These are phyloP conservation scores for Lasiosphaeris hirsuta DNA, from an alignment of 495 filamentous ascomycete species.

Conservation along the genomic window DNA sequence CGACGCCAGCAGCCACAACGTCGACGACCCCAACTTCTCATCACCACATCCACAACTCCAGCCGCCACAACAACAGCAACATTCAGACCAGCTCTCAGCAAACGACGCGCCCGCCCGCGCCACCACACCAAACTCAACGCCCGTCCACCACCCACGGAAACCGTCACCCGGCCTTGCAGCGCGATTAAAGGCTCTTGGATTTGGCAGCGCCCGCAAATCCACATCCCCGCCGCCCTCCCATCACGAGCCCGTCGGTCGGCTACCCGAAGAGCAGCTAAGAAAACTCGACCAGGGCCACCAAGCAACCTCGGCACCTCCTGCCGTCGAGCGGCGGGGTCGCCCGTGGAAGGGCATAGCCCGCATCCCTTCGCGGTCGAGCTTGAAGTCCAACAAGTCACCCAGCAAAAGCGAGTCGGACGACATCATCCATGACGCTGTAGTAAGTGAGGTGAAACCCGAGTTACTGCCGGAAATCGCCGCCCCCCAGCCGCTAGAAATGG, in stretches of 20 bases:
- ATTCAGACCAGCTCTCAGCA: constrained; percentile 12
- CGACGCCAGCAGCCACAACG: constrained; percentile 21
- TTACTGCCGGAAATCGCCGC: constrained; percentile 44
- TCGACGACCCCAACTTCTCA: constrained; percentile 13
- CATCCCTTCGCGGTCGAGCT: constrained; percentile 35
- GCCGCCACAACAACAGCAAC: constrained; percentile 2
- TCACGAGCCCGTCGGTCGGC: constrained; percentile 59
- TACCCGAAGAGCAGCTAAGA: constrained; percentile 69
- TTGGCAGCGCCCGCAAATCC: constrained; percentile 47
- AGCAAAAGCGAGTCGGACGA: constrained; percentile 19
- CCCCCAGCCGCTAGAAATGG: constrained; percentile 48
- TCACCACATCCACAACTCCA: constrained; percentile 1
- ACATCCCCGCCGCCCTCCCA: constrained; percentile 33
- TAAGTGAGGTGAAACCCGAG: constrained; percentile 21
- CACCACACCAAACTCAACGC: constrained; percentile 18
- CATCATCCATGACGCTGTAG: constrained; percentile 6
- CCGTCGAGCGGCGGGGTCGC: constrained; percentile 58
- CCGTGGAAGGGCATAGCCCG: constrained; percentile 57
- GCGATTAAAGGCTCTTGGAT: constrained; percentile 69
- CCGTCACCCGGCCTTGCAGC: constrained; percentile 73
- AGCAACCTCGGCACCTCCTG: constrained; percentile 48
- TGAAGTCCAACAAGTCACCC: constrained; percentile 29
- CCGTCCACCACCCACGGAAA: constrained; percentile 44
- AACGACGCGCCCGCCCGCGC: constrained; percentile 14
- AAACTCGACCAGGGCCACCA: constrained; percentile 63